Percentiles rank a stretch among this genome's conserved stretches.
These are phyloP conservation scores for Acanthamoeba sp. DNA, from an alignment of 208 protist species.

Conservation along the genomic window DNA sequence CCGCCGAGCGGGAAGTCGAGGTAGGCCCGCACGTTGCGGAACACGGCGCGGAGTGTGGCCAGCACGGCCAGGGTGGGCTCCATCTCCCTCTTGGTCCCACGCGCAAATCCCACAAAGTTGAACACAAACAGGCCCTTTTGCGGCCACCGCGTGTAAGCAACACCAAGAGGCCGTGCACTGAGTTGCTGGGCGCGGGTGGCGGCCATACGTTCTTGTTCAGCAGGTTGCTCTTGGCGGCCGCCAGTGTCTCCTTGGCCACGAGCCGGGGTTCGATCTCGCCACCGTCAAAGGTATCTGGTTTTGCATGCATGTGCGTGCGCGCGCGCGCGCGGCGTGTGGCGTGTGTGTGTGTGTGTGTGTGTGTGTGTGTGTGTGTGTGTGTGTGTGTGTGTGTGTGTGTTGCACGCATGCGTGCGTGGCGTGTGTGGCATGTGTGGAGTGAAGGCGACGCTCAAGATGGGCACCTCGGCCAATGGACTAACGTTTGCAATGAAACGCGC, in stretches of 20 bases:
- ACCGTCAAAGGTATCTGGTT: conserved; percentile 37
- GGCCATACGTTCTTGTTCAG: neutral
- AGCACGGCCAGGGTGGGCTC: neutral
- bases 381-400: too few species aligned
- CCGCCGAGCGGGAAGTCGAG: neutral
- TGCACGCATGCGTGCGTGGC: too few species aligned
- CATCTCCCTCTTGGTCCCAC: conserved; percentile 23
- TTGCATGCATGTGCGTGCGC: too few species aligned
- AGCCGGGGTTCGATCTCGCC: neutral
- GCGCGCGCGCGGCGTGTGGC: too few species aligned
- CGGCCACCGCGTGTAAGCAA: neutral
- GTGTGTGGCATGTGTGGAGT: too few species aligned
- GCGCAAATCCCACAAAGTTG: conserved; percentile 34
- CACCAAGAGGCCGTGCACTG: neutral
- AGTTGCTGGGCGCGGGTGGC: too few species aligned
- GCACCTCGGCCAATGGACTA: too few species aligned
- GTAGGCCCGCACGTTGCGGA: neutral
- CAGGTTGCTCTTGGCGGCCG: too few species aligned
- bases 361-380: too few species aligned
- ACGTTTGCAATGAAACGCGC: too few species aligned
- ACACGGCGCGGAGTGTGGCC: conserved; percentile 8
- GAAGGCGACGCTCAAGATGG: too few species aligned
- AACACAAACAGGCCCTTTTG: conserved; percentile 11
- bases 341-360: too few species aligned
- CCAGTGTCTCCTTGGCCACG: neutral